Evolutionary conservation across 78 protist genomes (phyloP).

Genomic region (Polysphondylium violaceum): DNA sequence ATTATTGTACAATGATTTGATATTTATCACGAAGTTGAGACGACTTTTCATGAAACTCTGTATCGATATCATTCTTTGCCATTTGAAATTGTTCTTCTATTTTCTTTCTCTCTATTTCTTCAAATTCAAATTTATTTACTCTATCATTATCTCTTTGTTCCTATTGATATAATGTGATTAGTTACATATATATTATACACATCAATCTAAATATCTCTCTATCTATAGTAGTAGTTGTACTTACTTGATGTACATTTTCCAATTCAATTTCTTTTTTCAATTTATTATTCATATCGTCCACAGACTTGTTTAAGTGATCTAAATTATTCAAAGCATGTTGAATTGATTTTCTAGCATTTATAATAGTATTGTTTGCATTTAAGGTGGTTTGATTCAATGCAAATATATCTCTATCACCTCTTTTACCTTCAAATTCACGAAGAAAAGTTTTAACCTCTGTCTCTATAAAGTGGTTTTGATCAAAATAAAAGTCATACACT

Average conservation of each 20-base stretch:
- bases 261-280: neutral
- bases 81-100: constrained; percentile 7
- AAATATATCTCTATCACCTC: constrained; percentile 58
- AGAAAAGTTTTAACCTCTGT: constrained; percentile 53
- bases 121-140: constrained; percentile 12
- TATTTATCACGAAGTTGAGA: constrained; percentile 29
- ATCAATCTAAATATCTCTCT: neutral
- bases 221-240: neutral
- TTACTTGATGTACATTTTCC: constrained; percentile 36
- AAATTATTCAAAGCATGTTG: neutral
- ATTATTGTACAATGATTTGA: constrained; percentile 66
- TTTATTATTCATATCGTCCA: constrained; percentile 4
- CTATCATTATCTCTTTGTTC: constrained; percentile 42
- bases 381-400: constrained; percentile 18
- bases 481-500: constrained; percentile 61
- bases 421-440: constrained; percentile 22
- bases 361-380: constrained; percentile 47
- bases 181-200: neutral
- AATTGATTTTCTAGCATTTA: neutral
- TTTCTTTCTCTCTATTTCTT: neutral
- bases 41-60: constrained; percentile 23
- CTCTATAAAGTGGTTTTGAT: constrained; percentile 52
- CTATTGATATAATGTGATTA: neutral
- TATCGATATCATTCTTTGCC: constrained; percentile 16
- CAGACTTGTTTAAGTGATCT: neutral